phyloP scores from a whole-genome alignment of 108 stramenopile genomes.

The Cyclotella baltica region DNA sequence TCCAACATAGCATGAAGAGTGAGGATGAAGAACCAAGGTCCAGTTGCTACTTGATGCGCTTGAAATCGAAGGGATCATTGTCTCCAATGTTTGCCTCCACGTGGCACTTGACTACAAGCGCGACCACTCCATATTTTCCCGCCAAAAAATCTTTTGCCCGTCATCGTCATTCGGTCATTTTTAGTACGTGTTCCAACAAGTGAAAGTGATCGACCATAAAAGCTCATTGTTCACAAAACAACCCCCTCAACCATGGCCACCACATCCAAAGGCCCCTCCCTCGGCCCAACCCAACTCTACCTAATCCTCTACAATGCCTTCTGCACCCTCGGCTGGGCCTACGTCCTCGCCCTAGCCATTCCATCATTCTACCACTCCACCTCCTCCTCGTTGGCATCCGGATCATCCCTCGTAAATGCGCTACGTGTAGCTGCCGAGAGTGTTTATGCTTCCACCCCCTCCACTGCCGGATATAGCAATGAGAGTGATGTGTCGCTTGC shows the following conservation, averaged over 20 bases:
- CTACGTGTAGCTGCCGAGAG: constrained; percentile 24
- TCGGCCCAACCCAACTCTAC: constrained; percentile 52
- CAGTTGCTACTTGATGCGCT: no score
- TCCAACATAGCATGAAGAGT: no score
- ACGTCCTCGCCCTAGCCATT: constrained; percentile 68
- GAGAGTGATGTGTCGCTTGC: constrained; percentile 38
- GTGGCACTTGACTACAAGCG: no score
- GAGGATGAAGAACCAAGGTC: no score
- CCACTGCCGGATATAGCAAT: constrained; percentile 57
- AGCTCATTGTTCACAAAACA: not conserved
- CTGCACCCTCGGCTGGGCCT: constrained; percentile 90
- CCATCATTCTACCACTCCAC: constrained; percentile 47
- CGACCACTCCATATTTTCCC: no score
- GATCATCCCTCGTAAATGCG: constrained; percentile 3
- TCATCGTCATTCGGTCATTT: no score
- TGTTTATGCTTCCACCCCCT: constrained; percentile 45
- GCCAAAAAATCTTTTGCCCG: no score
- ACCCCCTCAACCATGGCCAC: not conserved
- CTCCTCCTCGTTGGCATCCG: constrained; percentile 26
- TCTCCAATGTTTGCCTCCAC: no score
- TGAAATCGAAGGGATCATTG: no score
- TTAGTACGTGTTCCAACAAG: no score
- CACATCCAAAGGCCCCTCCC: not conserved
- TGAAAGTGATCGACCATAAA: no score
- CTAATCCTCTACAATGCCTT: constrained; percentile 88